Evolutionary conservation across 2,329 filamentous ascomycete species (phyloP).

Genomic region (Venturia nashicola): DNA sequence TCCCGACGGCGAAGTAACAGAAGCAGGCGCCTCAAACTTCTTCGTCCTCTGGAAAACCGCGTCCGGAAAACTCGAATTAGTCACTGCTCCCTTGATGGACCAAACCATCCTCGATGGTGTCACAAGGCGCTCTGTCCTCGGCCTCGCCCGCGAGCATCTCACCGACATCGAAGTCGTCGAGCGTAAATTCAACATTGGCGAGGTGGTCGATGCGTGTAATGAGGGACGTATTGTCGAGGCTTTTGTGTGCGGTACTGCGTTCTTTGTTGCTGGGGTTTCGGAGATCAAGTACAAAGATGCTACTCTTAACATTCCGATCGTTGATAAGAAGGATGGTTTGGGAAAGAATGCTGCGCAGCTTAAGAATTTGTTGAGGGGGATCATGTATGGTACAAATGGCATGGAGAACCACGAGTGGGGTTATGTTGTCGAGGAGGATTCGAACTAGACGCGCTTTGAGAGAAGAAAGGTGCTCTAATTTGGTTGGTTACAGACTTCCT

Average conservation of each 20-base stretch:
- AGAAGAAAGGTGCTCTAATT: too few species aligned
- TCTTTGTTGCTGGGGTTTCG: constrained; percentile 35
- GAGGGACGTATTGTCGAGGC: constrained; percentile 74
- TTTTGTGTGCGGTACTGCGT: constrained; percentile 77
- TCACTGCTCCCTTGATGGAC: constrained; percentile 75
- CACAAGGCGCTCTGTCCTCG: constrained; percentile 68
- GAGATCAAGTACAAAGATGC: constrained; percentile 32
- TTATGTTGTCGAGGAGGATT: constrained; percentile 27
- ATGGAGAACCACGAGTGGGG: constrained; percentile 34
- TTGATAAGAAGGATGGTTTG: constrained; percentile 23
- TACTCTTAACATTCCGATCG: constrained; percentile 30
- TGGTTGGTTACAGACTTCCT: neutral
- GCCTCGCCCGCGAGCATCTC: constrained; percentile 56
- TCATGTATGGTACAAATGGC: constrained; percentile 33
- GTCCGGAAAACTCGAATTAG: constrained; percentile 49
- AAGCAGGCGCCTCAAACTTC: constrained; percentile 87
- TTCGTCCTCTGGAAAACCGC: constrained; percentile 68
- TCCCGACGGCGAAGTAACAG: constrained; percentile 57
- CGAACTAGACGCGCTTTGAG: neutral
- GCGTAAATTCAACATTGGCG: constrained; percentile 68
- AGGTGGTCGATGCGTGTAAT: constrained; percentile 57
- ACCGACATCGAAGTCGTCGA: constrained; percentile 59
- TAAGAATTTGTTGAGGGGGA: constrained; percentile 34
- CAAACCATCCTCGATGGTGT: constrained; percentile 80
- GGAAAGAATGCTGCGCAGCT: constrained; percentile 30